Evolutionary conservation across 768 basidiomycete genomes (phyloP).

Genomic region (Gloeopeniophorella convolvens): DNA sequence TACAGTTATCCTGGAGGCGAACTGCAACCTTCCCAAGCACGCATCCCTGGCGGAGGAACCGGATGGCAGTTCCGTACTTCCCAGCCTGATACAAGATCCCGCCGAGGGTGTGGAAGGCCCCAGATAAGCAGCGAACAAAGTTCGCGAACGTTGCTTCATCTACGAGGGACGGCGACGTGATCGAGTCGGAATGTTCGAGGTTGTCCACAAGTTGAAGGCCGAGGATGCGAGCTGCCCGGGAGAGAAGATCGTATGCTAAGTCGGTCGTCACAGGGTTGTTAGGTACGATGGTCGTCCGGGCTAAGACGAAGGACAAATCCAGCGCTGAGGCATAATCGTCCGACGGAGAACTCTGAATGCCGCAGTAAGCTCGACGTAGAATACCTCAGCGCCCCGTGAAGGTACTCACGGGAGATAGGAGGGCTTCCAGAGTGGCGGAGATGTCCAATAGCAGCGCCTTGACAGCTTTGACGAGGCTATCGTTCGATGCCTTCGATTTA

Average conservation of each 20-base stretch:
- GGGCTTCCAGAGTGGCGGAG: constrained; percentile 5
- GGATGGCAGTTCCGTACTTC: constrained; percentile 54
- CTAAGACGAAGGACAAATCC: constrained; percentile 51
- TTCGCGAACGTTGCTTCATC: constrained; percentile 33
- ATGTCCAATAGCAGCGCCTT: constrained; percentile 34
- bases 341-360: constrained; percentile 21
- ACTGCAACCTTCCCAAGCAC: constrained; percentile 45
- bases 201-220: constrained; percentile 7
- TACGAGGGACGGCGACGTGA: not conserved
- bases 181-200: not conserved
- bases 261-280: constrained; percentile 42
- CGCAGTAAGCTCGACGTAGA: not conserved
- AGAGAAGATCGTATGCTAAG: constrained; percentile 40
- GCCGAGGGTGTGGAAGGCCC: constrained; percentile 63
- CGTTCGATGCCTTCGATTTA: not conserved
- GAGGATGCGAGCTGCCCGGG: constrained; percentile 33
- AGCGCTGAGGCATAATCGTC: constrained; percentile 39
- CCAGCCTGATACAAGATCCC: constrained; percentile 63
- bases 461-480: constrained; percentile 6
- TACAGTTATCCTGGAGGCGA: constrained; percentile 10
- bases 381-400: not conserved
- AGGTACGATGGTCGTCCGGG: constrained; percentile 37
- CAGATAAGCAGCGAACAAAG: constrained; percentile 62
- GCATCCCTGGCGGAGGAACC: constrained; percentile 62
- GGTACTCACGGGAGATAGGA: not conserved